These are phyloP conservation scores for Rhizopogon vulgaris DNA, from an alignment of 768 basidiomycete genomes.

Conservation along the genomic window DNA sequence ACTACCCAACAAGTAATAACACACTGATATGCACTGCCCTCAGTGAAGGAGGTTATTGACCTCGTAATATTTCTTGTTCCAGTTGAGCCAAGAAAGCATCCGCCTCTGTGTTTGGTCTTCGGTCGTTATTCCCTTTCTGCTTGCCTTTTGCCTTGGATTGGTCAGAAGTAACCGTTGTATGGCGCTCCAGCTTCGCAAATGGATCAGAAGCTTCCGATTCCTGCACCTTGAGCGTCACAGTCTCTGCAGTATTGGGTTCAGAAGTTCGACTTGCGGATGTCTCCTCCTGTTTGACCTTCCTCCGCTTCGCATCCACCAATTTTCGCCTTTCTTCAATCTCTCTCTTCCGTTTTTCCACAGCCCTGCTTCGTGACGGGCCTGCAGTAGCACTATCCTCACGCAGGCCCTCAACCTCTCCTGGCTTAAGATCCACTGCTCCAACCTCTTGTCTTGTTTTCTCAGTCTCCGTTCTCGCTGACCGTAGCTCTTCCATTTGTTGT, in stretches of 20 bases:
- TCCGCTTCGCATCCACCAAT: conserved; percentile 61
- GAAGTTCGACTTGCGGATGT: not conserved
- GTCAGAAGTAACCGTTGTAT: conserved; percentile 11
- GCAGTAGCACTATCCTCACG: conserved; percentile 27
- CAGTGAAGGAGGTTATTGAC: conserved; percentile 9
- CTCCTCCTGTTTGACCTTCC: conserved; percentile 35
- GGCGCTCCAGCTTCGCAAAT: conserved; percentile 43
- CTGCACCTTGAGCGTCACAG: not conserved
- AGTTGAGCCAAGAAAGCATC: conserved; percentile 64
- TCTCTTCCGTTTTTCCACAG: conserved; percentile 62
- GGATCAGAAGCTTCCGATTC: conserved; percentile 31
- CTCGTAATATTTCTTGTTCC: conserved; percentile 51
- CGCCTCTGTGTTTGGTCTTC: conserved; percentile 32
- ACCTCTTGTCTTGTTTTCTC: conserved; percentile 50
- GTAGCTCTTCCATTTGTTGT: conserved; percentile 80
- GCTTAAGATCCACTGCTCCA: conserved; percentile 54
- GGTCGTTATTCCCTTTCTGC: conserved; percentile 6
- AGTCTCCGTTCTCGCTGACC: conserved; percentile 63
- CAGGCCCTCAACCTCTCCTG: conserved; percentile 81
- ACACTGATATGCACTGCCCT: not conserved
- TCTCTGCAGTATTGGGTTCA: not conserved
- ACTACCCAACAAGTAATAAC: not conserved
- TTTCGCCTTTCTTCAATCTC: conserved; percentile 62
- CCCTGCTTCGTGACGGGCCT: conserved; percentile 37
- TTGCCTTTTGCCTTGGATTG: conserved; percentile 20